Evolutionary conservation across 345 rosid genomes (phyloP), one percentile per base, ranked within the genome.

Genomic region (Xanthoceras sorbifolium): DNA sequence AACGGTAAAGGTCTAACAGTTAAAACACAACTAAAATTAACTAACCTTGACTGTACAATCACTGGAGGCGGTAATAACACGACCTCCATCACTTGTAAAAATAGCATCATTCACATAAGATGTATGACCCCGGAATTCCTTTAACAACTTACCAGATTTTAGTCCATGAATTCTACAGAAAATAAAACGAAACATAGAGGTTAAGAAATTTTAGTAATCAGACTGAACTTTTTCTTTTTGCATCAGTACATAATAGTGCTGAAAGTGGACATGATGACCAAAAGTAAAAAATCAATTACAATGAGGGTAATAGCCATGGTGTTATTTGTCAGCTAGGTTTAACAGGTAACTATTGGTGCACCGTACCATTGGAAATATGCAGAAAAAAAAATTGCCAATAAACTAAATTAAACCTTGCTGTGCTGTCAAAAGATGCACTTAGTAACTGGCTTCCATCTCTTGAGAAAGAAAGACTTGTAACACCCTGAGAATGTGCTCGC

Each of bases 391-490:
- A 48, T 67, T 66, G 55, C 59, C 20, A 40, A 78, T 71, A 46
- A 29, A 73, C 20, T 31, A 59, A 75, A 69, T 38, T 2, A 67
- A 66, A 93, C 97, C 99, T 94, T 74, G 99, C 96, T 29, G 97
- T 89, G 80, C 83, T 82, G 79, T 97, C 99, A 85, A 97, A 94
- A 74, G 99, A 97, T 78, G 99, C 85, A 84, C 97, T 94, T 62
- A 94, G 87, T 71, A 97, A 84, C 83, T 97, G 99, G 80, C 90
- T 97, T 77, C 99, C 98, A 87, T 94, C 99, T 57, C 98, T 93
- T 64, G 99, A 97, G 81, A 97, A 97, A 73, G 86, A 75, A 72
- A 97, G 87, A 87, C 99, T 91, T 55, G 96, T 97, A 76, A 94
- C 93, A 74, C 99, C 98, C 75, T 94, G 93, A 79, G 93, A 87